Evolutionary conservation across 1,284 basidiomycete species (phyloP).

Genomic region (Agroathelia rolfsii): DNA sequence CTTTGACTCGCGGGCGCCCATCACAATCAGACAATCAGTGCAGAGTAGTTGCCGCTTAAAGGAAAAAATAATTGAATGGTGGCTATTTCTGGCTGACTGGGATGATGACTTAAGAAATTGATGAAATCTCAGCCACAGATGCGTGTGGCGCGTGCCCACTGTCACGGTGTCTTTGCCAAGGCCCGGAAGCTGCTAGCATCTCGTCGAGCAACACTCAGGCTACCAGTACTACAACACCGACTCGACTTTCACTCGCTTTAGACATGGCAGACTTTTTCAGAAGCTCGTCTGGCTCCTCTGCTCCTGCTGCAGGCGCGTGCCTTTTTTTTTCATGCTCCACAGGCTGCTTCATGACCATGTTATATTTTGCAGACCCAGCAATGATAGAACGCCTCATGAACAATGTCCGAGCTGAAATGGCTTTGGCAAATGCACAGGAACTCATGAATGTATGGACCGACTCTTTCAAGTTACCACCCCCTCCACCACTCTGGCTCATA

Average conservation of each 20-base stretch:
- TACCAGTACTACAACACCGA: too few species aligned
- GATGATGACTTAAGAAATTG: too few species aligned
- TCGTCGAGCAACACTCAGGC: too few species aligned
- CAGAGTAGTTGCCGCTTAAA: too few species aligned
- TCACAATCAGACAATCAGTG: too few species aligned
- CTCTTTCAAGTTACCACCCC: background rate
- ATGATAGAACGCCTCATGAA: constrained; percentile 67
- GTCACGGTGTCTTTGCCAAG: too few species aligned
- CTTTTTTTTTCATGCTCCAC: constrained; percentile 7
- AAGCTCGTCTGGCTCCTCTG: constrained; percentile 20
- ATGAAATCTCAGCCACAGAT: too few species aligned
- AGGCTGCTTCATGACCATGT: background rate
- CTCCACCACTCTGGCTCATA: constrained; percentile 2
- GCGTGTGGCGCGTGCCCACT: too few species aligned
- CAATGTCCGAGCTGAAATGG: constrained; percentile 61
- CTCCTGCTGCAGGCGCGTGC: constrained; percentile 24
- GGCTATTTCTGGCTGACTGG: too few species aligned
- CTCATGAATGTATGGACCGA: constrained; percentile 57
- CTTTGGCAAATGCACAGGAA: constrained; percentile 68
- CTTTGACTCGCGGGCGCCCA: constrained; percentile 66
- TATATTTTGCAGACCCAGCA: background rate
- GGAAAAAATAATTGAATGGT: too few species aligned
- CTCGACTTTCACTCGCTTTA: too few species aligned
- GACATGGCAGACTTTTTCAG: constrained; percentile 43
- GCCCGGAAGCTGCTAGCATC: too few species aligned